Base-by-base conservation (phyloP, 75 land plant genomes). In the Pinus tabuliformis region DNA sequence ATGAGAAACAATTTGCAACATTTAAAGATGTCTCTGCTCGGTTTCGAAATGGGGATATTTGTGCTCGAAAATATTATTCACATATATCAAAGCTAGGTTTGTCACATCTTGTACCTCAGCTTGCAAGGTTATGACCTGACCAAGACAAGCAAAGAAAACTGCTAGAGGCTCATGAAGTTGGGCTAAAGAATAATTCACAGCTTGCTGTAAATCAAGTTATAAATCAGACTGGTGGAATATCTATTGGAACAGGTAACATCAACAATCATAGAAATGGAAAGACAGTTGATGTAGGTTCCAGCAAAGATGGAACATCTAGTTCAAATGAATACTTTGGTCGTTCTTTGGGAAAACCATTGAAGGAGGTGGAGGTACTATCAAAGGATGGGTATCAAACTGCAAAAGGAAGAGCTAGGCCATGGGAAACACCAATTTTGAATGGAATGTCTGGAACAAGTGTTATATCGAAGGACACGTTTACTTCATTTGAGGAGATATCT, bases 61-160 rank as follows among this genome's bases (percentile, higher is more conserved):
- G 61, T 68, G 73, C 98, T 6, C 61, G 16, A 66, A 79, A 70
- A 33, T 97, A 97, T 77, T 76, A 91, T 14, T 76, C 72, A 3
- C 87, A 86, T 77, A 87, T 97, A 24, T 72, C 84, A 81, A 81
- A 91, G 58, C 86, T 88, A 81, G 94, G 94, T n/a, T 74, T 97
- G 78, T 83, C 86, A 20, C 84, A 91, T 86, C 85, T 95, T 56
- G 83, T 91, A 74, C 84, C 83, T 75, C 94, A 91, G 52, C 86
- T 97, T 77, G 98, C 98, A 45, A 88, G 92, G 54, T 96, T 95
- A 57, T 91, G 87, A 58, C 99, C 99, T 63, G 98, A 97, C 83
- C 78, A 87, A 70, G 77, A 78, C 45, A 97, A n/a, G n/a, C n/a
- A n/a, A n/a, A n/a, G n/a, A n/a, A n/a, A 97, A 56, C 87, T 97